Evolutionary conservation across 306 rosid species (phyloP), one percentile per base, ranked within the genome.

Genomic region (Ormosia emarginata): DNA sequence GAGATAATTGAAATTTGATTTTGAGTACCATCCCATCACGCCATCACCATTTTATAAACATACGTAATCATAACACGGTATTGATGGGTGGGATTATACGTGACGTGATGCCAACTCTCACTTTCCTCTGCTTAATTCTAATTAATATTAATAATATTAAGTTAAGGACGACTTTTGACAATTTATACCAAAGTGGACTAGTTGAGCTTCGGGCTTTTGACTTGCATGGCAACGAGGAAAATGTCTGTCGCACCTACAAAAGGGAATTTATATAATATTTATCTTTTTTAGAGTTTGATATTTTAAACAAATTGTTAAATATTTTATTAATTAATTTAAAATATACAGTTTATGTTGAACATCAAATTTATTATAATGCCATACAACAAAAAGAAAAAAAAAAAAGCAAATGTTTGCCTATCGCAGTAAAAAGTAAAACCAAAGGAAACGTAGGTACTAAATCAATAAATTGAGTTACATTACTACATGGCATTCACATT

Each of bases 61-160:
- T 41, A 43, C 24, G 24, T 24, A 24, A 24, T 0, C 24, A 24
- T 24, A 24, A 24, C 52, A 36, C 0, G 57, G 34, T 15, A 55
- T 32, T 50, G 56, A 65, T 67, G 74, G 63, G 30, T 65, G 65
- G 24, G 65, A 66, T 18, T 14, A 74, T 53, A 0, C 24, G 24
- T 24, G 24, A 66, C 85, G 80, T 66, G 81, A 40, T 13, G 32
- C 69, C 70, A 68, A 81, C 81, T 32, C 15, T 47, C 32, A 44
- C 13, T 17, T 3, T 8, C 2, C 56, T 30, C 24, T 24, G 24
- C 24, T 24, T 70, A 18, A 30, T 70, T 32, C 14, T 40, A 74
- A 57, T 57, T 74, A 40, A 57, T 71, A 11, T 30, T 58, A 11
- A 43, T 17, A 56, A 69, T 67, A 12, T 13, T 10, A 24, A 43